These are phyloP conservation scores for Gossypium laxum DNA, from an alignment of 441 rosid genomes.

Conservation along the genomic window DNA sequence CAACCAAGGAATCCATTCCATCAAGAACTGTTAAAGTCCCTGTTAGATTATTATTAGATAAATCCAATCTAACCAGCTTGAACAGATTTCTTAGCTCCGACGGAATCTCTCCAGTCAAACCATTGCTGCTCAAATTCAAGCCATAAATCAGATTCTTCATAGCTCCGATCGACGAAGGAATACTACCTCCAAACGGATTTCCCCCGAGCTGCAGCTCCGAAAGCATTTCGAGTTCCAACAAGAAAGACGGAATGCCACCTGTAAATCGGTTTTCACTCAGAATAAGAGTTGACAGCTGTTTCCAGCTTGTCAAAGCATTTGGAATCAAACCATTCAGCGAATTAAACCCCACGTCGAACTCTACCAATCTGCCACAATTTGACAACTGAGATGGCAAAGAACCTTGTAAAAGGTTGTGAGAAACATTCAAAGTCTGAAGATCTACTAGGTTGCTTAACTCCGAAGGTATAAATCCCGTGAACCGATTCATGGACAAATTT, in stretches of 20 bases:
- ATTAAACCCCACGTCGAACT: conserved; percentile 58
- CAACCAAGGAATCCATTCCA: conserved; percentile 29
- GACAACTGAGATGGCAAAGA: conserved; percentile 55
- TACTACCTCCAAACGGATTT: conserved; percentile 53
- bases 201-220: conserved; percentile 51
- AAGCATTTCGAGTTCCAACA: conserved; percentile 40
- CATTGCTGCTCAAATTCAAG: conserved; percentile 53
- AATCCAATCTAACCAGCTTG: conserved; percentile 42
- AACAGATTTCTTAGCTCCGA: conserved; percentile 27
- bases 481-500: conserved; percentile 47
- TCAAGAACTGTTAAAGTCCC: conserved; percentile 43
- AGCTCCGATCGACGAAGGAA: conserved; percentile 50
- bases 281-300: conserved; percentile 37
- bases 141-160: conserved; percentile 36
- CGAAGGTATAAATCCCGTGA: conserved; percentile 45
- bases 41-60: conserved; percentile 55
- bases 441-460: conserved; percentile 44
- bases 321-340: conserved; percentile 50
- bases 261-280: conserved; percentile 46
- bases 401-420: conserved; percentile 50
- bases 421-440: conserved; percentile 40
- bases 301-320: conserved; percentile 35
- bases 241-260: conserved; percentile 54
- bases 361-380: conserved; percentile 28
- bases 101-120: conserved; percentile 55